Conservation (phyloP, 192 early-diverging fungal species). For the Helicostylum pulchrum region DNA sequence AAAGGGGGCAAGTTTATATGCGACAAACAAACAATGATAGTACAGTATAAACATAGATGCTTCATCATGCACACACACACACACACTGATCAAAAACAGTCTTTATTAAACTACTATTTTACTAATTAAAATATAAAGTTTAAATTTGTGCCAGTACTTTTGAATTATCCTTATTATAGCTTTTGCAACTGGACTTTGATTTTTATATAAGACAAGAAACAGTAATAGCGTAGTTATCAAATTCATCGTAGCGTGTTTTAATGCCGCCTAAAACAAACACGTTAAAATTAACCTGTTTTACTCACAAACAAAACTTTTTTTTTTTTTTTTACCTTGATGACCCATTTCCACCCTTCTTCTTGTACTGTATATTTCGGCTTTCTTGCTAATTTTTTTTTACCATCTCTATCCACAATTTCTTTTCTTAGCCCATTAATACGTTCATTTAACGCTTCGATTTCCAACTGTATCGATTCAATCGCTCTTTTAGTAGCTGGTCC, state of each 20-base stretch:
- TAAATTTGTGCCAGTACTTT: constrained; percentile 12
- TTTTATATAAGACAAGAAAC: constrained; percentile 24
- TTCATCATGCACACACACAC: no score
- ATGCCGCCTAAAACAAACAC: constrained; percentile 15
- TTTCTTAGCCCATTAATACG: constrained; percentile 35
- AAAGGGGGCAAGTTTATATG: constrained; percentile 6
- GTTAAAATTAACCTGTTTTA: not conserved
- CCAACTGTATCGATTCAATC: constrained; percentile 32
- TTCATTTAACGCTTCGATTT: constrained; percentile 35
- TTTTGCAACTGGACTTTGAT: constrained; percentile 15
- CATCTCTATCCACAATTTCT: constrained; percentile 26
- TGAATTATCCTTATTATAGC: constrained; percentile 1
- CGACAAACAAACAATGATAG: not conserved
- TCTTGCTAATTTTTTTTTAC: not conserved
- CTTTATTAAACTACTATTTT: not conserved
- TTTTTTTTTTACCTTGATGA: constrained; percentile 21
- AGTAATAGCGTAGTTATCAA: constrained; percentile 5
- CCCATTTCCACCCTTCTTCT: constrained; percentile 32
- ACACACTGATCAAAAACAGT: no score
- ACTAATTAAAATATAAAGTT: constrained; percentile 10
- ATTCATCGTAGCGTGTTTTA: constrained; percentile 26
- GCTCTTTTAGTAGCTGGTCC: constrained; percentile 35
- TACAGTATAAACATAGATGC: no score
- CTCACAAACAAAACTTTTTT: not conserved
- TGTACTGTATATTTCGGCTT: not conserved